Conservation (phyloP, 768 basidiomycete genomes). For the Myochromella boudieri region DNA sequence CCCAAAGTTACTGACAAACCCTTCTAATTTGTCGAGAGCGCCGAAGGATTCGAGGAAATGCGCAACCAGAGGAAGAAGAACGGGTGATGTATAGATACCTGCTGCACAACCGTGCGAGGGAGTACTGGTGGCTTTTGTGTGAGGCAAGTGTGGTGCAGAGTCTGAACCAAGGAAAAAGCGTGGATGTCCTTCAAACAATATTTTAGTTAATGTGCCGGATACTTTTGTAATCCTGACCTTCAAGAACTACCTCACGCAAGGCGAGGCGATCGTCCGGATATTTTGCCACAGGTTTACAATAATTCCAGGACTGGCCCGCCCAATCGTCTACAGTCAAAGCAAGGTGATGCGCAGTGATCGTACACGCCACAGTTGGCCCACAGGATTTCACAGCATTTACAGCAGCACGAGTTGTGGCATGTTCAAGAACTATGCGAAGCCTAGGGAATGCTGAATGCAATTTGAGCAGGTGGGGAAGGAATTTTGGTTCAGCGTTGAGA, state of each 20-base stretch:
- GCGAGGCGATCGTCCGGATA: conserved; percentile 90
- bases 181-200: conserved; percentile 63
- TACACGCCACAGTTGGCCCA: conserved; percentile 86
- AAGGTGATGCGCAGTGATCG: conserved; percentile 97
- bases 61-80: conserved; percentile 87
- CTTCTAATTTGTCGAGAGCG: conserved; percentile 78
- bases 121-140: conserved; percentile 66
- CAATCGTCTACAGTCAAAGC: conserved; percentile 94
- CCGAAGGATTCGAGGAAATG: conserved; percentile 86
- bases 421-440: conserved; percentile 94
- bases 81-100: conserved; percentile 93
- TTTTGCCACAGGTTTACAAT: conserved; percentile 98
- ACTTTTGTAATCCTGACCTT: conserved; percentile 47
- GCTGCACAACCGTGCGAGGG: conserved; percentile 83
- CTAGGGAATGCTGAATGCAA: conserved; percentile 83
- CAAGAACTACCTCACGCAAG: conserved; percentile 69
- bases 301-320: conserved; percentile 94
- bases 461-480: conserved; percentile 83
- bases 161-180: conserved; percentile 98
- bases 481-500: conserved; percentile 88
- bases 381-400: conserved; percentile 81
- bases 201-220: conserved; percentile 1
- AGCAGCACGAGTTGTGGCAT: conserved; percentile 91
- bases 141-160: conserved; percentile 86
- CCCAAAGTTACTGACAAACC: conserved; percentile 79